These are phyloP conservation scores for Melampsora americana DNA, from an alignment of 1,284 basidiomycete genomes.

Conservation along the genomic window DNA sequence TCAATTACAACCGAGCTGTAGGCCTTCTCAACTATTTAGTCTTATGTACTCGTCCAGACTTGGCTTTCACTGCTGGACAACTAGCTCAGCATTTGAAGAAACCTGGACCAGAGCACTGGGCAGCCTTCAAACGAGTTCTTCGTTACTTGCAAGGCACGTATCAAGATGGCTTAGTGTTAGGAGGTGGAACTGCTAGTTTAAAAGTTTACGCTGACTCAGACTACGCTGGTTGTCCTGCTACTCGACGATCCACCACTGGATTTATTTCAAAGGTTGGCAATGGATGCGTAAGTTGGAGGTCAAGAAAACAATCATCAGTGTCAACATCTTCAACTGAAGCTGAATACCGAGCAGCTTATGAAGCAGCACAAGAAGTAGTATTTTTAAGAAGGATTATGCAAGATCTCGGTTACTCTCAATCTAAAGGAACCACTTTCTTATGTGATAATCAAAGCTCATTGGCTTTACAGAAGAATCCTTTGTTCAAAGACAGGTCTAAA, in stretches of 20 bases:
- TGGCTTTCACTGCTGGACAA: neutral
- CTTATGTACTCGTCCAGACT: slow-evolving; percentile 15
- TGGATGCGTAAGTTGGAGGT: slow-evolving; percentile 12
- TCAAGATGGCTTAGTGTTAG: neutral
- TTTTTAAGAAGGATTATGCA: neutral
- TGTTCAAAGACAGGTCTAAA: too few relatives aligned
- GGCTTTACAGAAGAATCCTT: too few relatives aligned
- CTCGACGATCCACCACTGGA: neutral
- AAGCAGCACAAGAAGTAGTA: neutral
- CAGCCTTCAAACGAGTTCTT: too few relatives aligned
- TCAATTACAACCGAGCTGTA: neutral
- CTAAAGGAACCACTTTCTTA: too few relatives aligned
- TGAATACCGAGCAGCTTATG: neutral
- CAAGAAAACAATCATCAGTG: slow-evolving; percentile 14
- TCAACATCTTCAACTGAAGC: neutral
- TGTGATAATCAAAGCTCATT: too few relatives aligned
- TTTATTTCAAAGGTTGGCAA: neutral
- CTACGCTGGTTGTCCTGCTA: neutral
- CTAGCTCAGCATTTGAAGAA: too few relatives aligned
- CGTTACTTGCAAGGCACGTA: too few relatives aligned
- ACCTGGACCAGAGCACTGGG: too few relatives aligned
- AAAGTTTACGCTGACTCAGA: neutral
- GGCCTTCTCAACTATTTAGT: too few relatives aligned
- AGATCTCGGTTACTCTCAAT: too few relatives aligned
- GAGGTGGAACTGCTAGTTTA: neutral